Conservation (phyloP, 1,139 yeast genomes). For the Pichia sp. region DNA sequence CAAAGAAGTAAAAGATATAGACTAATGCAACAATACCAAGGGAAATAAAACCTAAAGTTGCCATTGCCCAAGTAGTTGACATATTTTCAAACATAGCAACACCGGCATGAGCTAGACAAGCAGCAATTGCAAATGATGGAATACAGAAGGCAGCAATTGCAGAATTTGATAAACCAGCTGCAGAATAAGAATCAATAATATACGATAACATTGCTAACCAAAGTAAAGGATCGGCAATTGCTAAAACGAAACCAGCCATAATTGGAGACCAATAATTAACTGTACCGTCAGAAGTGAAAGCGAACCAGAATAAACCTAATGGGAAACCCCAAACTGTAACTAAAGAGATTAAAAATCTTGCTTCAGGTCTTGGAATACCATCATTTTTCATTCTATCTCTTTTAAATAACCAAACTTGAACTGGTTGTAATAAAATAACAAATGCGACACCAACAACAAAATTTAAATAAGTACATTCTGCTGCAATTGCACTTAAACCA, state of each 20-base stretch:
- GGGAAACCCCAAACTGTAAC: constrained; percentile 32
- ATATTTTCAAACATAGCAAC: constrained; percentile 45
- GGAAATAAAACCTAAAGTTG: constrained; percentile 43
- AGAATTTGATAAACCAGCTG: constrained; percentile 39
- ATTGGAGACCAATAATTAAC: constrained; percentile 31
- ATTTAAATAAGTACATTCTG: constrained; percentile 29
- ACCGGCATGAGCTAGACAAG: constrained; percentile 44
- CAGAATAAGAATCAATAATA: constrained; percentile 43
- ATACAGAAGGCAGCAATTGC: constrained; percentile 50
- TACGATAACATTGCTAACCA: constrained; percentile 47
- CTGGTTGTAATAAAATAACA: constrained; percentile 25
- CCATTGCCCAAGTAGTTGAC: constrained; percentile 44
- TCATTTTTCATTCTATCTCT: constrained; percentile 33
- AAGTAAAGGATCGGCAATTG: constrained; percentile 41
- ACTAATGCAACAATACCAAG: constrained; percentile 42
- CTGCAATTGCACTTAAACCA: constrained; percentile 26
- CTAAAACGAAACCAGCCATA: constrained; percentile 33
- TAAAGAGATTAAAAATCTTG: constrained; percentile 27
- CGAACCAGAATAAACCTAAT: constrained; percentile 30
- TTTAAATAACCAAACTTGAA: constrained; percentile 30
- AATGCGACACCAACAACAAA: constrained; percentile 29
- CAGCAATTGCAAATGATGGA: constrained; percentile 47
- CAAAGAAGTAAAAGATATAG: constrained; percentile 41
- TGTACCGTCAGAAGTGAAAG: constrained; percentile 28
- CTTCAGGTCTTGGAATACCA: constrained; percentile 43